These are phyloP conservation scores for Annona squamosa DNA, from an alignment of 164 flowering plant genomes.

Conservation along the genomic window DNA sequence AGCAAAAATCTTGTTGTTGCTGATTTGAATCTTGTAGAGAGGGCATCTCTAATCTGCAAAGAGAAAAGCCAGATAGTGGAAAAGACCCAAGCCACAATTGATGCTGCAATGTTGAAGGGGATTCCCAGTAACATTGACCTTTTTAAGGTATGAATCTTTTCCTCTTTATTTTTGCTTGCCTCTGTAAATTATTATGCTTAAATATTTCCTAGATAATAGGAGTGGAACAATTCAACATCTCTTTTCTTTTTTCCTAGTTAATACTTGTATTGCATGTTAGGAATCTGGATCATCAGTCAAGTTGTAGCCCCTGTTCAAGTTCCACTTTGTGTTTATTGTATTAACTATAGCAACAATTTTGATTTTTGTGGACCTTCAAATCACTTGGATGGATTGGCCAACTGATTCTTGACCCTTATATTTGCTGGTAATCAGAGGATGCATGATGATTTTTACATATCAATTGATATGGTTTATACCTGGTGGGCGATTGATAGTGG, in stretches of 20 bases:
- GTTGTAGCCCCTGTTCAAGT: not conserved
- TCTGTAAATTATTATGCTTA: not conserved
- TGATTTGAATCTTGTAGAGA: constrained; percentile 55
- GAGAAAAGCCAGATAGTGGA: constrained; percentile 56
- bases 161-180: not conserved
- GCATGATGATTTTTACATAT: not conserved
- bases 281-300: not conserved
- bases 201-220: not conserved
- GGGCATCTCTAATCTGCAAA: constrained; percentile 55
- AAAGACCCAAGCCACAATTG: constrained; percentile 91
- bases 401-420: not conserved
- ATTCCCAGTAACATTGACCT: constrained; percentile 97
- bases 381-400: not conserved
- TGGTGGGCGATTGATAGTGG: not conserved
- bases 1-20: constrained; percentile 77
- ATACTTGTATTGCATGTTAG: not conserved
- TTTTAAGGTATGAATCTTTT: constrained; percentile 46
- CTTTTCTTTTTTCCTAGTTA: not conserved
- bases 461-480: not conserved
- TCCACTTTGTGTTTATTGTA: not conserved
- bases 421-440: not conserved
- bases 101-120: constrained; percentile 89
- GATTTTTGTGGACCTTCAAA: not conserved
- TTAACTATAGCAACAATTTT: not conserved
- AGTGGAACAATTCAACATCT: not conserved